A percentile compares a stretch with the other conserved stretches of the same genome.
Evolutionary conservation across 2,329 filamentous ascomycete species (phyloP).

Genomic region (Aspergillus cejpii): DNA sequence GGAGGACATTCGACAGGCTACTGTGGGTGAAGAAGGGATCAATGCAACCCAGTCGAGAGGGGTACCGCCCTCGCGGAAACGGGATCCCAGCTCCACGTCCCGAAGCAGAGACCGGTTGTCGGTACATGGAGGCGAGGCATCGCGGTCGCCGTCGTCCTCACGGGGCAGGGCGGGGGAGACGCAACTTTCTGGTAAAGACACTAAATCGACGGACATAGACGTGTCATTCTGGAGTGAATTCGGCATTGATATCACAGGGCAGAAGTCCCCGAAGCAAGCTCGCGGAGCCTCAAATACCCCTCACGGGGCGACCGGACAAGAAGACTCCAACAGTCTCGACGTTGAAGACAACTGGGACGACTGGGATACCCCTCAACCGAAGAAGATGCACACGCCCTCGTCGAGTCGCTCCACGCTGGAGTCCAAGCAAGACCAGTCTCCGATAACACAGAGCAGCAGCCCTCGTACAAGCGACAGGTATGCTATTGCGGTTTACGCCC

Average conservation of each 20-base stretch:
- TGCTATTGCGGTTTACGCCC: conserved; percentile 21
- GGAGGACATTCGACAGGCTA: conserved; percentile 90
- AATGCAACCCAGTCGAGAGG: conserved; percentile 46
- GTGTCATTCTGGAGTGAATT: conserved; percentile 48
- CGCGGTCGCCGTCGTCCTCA: conserved; percentile 30
- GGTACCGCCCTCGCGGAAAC: conserved; percentile 27
- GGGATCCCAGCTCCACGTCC: conserved; percentile 28
- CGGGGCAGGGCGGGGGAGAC: conserved; percentile 25
- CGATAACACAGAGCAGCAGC: conserved; percentile 43
- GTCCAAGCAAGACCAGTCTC: conserved; percentile 44
- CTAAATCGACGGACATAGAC: conserved; percentile 39
- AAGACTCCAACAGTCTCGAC: conserved; percentile 33
- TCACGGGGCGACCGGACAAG: conserved; percentile 35
- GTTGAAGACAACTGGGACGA: conserved; percentile 50
- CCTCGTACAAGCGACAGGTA: conserved; percentile 51
- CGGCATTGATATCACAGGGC: conserved; percentile 44
- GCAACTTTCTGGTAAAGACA: conserved; percentile 38
- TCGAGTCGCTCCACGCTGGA: conserved; percentile 47
- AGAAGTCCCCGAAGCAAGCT: conserved; percentile 31
- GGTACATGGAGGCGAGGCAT: conserved; percentile 21
- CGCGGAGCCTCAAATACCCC: conserved; percentile 26
- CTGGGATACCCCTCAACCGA: conserved; percentile 48
- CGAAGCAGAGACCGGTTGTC: conserved; percentile 31
- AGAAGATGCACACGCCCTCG: conserved; percentile 38
- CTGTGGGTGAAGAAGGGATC: conserved; percentile 86